Conservation (phyloP, 129 eudicot species). For the Tanacetum coccineum region DNA sequence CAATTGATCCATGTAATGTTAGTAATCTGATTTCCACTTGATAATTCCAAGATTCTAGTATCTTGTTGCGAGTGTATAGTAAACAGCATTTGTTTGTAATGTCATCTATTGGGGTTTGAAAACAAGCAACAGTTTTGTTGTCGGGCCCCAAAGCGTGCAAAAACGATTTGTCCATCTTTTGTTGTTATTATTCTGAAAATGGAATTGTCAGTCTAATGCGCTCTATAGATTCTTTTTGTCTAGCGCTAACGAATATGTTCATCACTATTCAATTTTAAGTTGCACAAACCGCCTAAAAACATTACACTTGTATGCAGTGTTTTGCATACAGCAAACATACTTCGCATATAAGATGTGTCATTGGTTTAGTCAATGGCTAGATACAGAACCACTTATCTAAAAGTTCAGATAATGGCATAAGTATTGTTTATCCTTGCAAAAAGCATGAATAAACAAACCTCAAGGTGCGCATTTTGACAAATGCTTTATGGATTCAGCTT, state of each 20-base stretch:
- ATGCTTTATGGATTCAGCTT: too few species aligned
- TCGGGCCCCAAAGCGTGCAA: conserved; percentile 2
- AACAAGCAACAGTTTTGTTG: neutral
- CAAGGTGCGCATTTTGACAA: too few species aligned
- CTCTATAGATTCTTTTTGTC: conserved; percentile 2
- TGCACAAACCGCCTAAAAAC: neutral
- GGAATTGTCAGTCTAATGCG: conserved; percentile 11
- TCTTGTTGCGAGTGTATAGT: neutral
- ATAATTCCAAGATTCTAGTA: conserved; percentile 4
- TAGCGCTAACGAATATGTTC: neutral
- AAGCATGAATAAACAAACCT: too few species aligned
- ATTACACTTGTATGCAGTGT: neutral
- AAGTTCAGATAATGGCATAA: too few species aligned
- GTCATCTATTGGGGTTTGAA: neutral
- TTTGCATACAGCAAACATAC: too few species aligned
- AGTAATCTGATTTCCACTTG: neutral
- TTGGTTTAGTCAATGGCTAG: too few species aligned
- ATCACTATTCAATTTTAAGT: neutral
- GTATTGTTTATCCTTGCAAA: too few species aligned
- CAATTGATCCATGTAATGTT: neutral
- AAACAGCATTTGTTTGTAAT: neutral
- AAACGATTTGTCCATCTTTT: neutral
- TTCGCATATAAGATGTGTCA: too few species aligned
- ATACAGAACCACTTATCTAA: too few species aligned
- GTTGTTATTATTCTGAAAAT: neutral